Conservation (phyloP, 1,139 yeast species). For the Sugiyamaella japonica region DNA sequence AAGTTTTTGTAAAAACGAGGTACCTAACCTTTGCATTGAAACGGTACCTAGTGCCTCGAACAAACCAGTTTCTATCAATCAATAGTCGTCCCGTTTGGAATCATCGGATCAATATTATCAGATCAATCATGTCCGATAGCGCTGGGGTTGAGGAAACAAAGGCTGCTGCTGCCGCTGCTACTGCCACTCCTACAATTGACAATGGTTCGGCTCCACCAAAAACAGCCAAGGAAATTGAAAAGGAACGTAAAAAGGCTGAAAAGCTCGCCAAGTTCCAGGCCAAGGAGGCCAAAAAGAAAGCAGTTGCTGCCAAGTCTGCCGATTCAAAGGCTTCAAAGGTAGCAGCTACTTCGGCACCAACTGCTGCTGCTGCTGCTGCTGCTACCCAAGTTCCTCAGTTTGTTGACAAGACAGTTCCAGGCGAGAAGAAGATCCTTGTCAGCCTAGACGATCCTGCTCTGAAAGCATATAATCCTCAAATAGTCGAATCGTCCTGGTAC, state of each 20-base stretch:
- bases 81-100: background rate
- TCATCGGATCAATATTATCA: conserved; percentile 1
- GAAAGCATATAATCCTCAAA: conserved; percentile 89
- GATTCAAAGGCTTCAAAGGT: conserved; percentile 49
- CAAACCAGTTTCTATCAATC: conserved; percentile 3
- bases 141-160: background rate
- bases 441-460: conserved; percentile 89
- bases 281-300: conserved; percentile 75
- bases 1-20: conserved; percentile 8
- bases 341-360: conserved; percentile 20
- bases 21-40: conserved; percentile 7
- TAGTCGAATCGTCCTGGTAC: conserved; percentile 97
- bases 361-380: conserved; percentile 41
- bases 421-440: conserved; percentile 85
- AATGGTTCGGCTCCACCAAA: conserved; percentile 30
- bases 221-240: conserved; percentile 59
- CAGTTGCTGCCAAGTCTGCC: conserved; percentile 44
- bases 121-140: conserved; percentile 28
- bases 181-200: conserved; percentile 16
- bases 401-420: conserved; percentile 77
- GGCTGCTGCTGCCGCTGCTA: conserved; percentile 9
- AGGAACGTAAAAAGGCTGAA: conserved; percentile 95
- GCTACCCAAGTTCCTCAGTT: conserved; percentile 74
- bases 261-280: conserved; percentile 93
- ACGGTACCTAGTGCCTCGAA: conserved; percentile 15